Percentiles rank a stretch among this genome's conserved stretches.
phyloP scores from a whole-genome alignment of 805 yeast species.

The Lachancea cidri region DNA sequence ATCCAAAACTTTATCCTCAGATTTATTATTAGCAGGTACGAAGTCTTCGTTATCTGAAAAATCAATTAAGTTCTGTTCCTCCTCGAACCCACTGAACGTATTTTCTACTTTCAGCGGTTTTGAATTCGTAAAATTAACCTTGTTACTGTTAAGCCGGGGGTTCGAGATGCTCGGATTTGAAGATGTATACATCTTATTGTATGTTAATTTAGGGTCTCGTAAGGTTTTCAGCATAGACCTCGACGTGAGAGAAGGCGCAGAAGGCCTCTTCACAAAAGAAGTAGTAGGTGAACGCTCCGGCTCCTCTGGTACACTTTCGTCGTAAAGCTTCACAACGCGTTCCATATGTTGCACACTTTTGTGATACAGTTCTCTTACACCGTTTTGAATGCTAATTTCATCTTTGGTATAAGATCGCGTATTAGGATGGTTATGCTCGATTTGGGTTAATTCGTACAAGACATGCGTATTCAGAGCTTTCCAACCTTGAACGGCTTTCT shows the following conservation, averaged over 20 bases:
- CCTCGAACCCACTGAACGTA: constrained; percentile 16
- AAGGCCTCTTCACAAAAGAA: constrained; percentile 4
- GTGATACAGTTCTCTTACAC: constrained; percentile 35
- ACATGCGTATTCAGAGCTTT: constrained; percentile 61
- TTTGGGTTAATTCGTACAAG: constrained; percentile 47
- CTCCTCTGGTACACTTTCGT: constrained; percentile 6
- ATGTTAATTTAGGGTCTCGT: constrained; percentile 2
- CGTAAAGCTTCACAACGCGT: constrained; percentile 26
- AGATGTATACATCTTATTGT: constrained; percentile 4
- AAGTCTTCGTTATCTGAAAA: constrained; percentile 15
- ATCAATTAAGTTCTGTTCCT: constrained; percentile 12
- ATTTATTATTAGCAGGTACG: constrained; percentile 4
- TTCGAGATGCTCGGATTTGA: constrained; percentile 3
- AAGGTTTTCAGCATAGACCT: constrained; percentile 7
- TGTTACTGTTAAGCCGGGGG: constrained; percentile 3
- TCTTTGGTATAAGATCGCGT: constrained; percentile 37
- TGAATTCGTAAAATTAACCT: constrained; percentile 24
- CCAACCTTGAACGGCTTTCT: constrained; percentile 67
- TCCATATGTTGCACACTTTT: constrained; percentile 38
- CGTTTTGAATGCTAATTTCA: constrained; percentile 40
- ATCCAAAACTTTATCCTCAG: constrained; percentile 6
- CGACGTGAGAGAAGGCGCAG: constrained; percentile 2
- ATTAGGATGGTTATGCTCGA: constrained; percentile 40
- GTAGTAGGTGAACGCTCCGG: neutral
- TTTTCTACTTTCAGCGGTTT: constrained; percentile 18